Evolutionary conservation across 306 rosid genomes (phyloP).

Genomic region (Heteromeles arbutifolia): DNA sequence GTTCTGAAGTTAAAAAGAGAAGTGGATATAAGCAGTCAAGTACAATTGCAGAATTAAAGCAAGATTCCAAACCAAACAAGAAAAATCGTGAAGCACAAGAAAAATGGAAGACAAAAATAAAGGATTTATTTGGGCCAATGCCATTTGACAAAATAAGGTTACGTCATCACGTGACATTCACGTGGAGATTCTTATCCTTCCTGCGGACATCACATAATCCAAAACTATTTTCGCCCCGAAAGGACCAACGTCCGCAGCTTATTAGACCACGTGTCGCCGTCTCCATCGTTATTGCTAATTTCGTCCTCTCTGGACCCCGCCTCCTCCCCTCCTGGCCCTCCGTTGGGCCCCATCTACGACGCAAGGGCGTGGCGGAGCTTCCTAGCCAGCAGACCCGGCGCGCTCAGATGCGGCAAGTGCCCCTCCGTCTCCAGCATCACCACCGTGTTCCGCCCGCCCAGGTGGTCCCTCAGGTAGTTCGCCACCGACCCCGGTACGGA

Average conservation of each 20-base stretch:
- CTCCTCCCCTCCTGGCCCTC: not conserved
- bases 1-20: not conserved
- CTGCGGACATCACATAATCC: slow-evolving; percentile 14
- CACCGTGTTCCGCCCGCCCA: slow-evolving; percentile 74
- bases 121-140: not conserved
- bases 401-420: slow-evolving; percentile 83
- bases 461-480: slow-evolving; percentile 56
- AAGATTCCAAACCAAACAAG: not conserved
- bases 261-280: slow-evolving; percentile 49
- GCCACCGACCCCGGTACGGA: slow-evolving; percentile 84
- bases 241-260: slow-evolving; percentile 34
- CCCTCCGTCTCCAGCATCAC: slow-evolving; percentile 83
- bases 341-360: slow-evolving; percentile 1
- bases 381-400: slow-evolving; percentile 52
- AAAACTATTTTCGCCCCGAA: not conserved
- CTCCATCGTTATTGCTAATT: slow-evolving; percentile 17
- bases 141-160: not conserved
- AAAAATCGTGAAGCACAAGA: not conserved
- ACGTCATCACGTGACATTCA: slow-evolving; percentile 47
- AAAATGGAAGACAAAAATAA: not conserved
- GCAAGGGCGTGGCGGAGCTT: slow-evolving; percentile 62
- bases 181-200: slow-evolving; percentile 66
- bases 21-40: not conserved
- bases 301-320: not conserved
- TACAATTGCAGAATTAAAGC: not conserved